These are phyloP conservation scores for Camelina neglecta DNA, from an alignment of 345 rosid species.

Conservation along the genomic window DNA sequence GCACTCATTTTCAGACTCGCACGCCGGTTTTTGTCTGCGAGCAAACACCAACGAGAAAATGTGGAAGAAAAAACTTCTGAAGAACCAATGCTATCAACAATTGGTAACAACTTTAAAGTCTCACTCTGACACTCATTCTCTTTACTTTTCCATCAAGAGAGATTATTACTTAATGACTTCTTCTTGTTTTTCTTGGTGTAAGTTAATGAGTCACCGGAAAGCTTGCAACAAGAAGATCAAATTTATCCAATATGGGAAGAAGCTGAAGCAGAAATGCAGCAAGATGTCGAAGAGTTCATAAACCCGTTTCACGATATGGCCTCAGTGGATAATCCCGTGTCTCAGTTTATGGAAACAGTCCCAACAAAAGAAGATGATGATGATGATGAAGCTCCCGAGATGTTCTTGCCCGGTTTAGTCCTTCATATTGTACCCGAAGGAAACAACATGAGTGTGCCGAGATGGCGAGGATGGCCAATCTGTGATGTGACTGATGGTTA, in stretches of 20 bases:
- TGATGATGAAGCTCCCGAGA: constrained; percentile 54
- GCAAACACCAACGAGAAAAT: constrained; percentile 46
- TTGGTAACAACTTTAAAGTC: constrained; percentile 31
- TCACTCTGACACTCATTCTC: not conserved
- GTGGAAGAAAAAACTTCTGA: not conserved
- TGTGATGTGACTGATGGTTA: constrained; percentile 47
- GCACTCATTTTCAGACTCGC: constrained; percentile 73
- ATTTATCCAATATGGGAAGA: constrained; percentile 42
- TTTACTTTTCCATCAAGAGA: constrained; percentile 3
- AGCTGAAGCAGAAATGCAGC: constrained; percentile 27
- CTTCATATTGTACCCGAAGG: constrained; percentile 71
- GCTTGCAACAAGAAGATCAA: constrained; percentile 30
- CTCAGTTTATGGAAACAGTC: constrained; percentile 67
- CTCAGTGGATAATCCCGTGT: constrained; percentile 55
- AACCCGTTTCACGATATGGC: constrained; percentile 44
- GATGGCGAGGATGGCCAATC: constrained; percentile 66
- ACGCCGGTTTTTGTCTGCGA: constrained; percentile 59
- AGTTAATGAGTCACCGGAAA: constrained; percentile 25
- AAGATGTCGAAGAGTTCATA: constrained; percentile 35
- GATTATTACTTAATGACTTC: not conserved
- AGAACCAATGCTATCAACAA: constrained; percentile 38
- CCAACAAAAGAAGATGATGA: constrained; percentile 43
- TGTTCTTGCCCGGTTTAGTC: constrained; percentile 80
- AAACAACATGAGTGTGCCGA: constrained; percentile 41
- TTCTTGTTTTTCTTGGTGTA: constrained; percentile 7